Evolutionary conservation across 2,329 filamentous ascomycete genomes (phyloP).

Genomic region (Ophiostoma piceae): DNA sequence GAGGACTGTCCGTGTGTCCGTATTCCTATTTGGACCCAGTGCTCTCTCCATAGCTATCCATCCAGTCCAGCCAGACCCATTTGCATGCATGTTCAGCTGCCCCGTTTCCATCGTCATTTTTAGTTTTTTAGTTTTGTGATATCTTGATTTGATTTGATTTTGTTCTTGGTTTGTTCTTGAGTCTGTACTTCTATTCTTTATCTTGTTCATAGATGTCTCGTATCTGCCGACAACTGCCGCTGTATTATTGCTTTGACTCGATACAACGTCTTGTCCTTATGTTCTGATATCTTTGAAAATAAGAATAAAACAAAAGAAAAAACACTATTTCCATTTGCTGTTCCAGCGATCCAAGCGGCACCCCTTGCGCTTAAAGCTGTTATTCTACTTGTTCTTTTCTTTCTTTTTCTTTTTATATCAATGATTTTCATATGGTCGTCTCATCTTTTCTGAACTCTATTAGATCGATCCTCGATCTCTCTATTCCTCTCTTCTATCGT

Average conservation of each 20-base stretch:
- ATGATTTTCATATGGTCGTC: neutral
- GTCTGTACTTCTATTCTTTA: too few relatives aligned
- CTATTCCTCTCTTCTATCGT: neutral
- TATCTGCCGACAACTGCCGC: too few relatives aligned
- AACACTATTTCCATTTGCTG: neutral
- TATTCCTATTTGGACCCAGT: neutral
- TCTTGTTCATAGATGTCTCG: too few relatives aligned
- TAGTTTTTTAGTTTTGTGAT: too few relatives aligned
- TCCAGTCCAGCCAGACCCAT: neutral
- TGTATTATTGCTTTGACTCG: too few relatives aligned
- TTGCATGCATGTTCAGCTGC: neutral
- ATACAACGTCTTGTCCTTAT: too few relatives aligned
- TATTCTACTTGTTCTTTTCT: neutral
- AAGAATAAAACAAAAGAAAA: too few relatives aligned
- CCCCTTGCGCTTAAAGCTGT: neutral
- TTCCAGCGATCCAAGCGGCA: conserved; percentile 5
- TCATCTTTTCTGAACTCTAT: neutral
- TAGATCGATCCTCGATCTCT: neutral
- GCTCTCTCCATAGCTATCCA: neutral
- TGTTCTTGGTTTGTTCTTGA: too few relatives aligned
- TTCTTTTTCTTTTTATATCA: neutral
- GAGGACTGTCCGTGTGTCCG: neutral
- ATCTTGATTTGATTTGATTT: too few relatives aligned
- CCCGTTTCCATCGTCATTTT: neutral
- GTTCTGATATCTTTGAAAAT: too few relatives aligned